Percentiles rank a stretch among this genome's conserved stretches.
Conservation (phyloP, 768 basidiomycete species). For the Pluteus cervinus region DNA sequence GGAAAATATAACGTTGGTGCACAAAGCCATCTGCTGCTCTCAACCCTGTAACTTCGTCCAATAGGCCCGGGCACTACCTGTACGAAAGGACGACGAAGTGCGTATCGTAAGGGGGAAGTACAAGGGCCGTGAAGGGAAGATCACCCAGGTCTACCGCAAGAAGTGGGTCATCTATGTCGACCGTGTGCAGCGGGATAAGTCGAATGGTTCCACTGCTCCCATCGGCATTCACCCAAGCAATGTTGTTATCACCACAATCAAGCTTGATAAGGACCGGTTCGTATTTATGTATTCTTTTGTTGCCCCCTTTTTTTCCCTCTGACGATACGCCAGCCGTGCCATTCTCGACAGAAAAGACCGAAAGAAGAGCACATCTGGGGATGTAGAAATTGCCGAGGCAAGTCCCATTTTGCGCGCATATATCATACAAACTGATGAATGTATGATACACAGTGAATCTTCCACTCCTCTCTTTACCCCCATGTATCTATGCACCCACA, state of each 20-base stretch:
- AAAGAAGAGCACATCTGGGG: slow-evolving; percentile 55
- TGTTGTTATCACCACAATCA: slow-evolving; percentile 89
- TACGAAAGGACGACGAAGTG: slow-evolving; percentile 98
- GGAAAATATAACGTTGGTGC: slow-evolving; percentile 80
- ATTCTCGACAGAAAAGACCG: slow-evolving; percentile 85
- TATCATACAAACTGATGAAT: no score
- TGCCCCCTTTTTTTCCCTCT: slow-evolving; percentile 1
- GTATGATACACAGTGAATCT: no score
- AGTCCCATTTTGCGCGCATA: slow-evolving; percentile 28
- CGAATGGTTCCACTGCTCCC: slow-evolving; percentile 88
- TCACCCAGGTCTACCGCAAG: slow-evolving; percentile 97
- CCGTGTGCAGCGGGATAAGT: slow-evolving; percentile 96
- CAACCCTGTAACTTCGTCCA: slow-evolving; percentile 2
- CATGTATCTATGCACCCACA: slow-evolving; percentile 61
- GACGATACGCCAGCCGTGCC: slow-evolving; percentile 52
- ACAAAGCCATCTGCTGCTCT: background rate
- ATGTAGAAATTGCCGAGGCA: slow-evolving; percentile 80
- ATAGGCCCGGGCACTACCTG: slow-evolving; percentile 85
- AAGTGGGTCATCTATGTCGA: slow-evolving; percentile 99
- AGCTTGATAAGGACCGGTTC: slow-evolving; percentile 87
- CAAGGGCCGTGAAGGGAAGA: slow-evolving; percentile 98
- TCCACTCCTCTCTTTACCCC: slow-evolving; percentile 40
- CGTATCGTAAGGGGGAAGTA: slow-evolving; percentile 95
- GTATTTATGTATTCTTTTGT: slow-evolving; percentile 11
- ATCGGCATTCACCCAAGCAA: slow-evolving; percentile 97